Base-by-base conservation (phyloP, 2,329 filamentous ascomycete genomes). In the Mycocentrospora acerina region DNA sequence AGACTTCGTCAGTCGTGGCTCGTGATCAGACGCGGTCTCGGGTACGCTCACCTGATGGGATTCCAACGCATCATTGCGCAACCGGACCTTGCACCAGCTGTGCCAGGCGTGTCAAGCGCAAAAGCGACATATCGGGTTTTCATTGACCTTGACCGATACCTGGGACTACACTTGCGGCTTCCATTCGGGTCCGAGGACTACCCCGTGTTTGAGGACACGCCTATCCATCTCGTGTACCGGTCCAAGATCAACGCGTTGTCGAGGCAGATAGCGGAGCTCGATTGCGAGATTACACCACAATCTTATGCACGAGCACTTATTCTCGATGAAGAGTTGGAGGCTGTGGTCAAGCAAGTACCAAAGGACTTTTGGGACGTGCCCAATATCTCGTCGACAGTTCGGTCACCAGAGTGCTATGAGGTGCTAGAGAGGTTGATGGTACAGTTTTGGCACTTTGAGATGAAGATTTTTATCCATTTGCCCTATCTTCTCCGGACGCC, bases 351-450 rank as follows among this genome's bases (percentile, higher is more conserved):
- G 29, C 45, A 55, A 29, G 39, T 62, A 37, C 51, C 59, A 5
- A 57, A 58, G 14, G 58, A 63, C 10, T 67, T 64, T 30, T 67
- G 63, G 63, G 61, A 65, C 22, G 60, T 66, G 3, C 63, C 63
- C 2, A 66, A 64, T 26, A 53, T 66, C 8, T 60, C 62, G 3
- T 51, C 59, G 1, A 64, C 61, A 7, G 60, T 60, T 29, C 55
- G 56, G 11, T 57, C 60, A 4, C 47, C 55, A 1, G 62, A 63
- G 34, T 61, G 55, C 3, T 53, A 43, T 10, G 51, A 47, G 4
- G 51, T 56, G 3, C 33, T 66, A 7, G 57, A 65, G 17, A 45
- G 60, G 19, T 30, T 66, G 14, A 57, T 64, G 35, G 57, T 61
- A 11, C 62, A 67, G 28, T 57, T 66, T 36, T 65, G 57, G 58